Evolutionary conservation across 1,139 yeast species (phyloP).

Genomic region (Yamadazyma taylorii): DNA sequence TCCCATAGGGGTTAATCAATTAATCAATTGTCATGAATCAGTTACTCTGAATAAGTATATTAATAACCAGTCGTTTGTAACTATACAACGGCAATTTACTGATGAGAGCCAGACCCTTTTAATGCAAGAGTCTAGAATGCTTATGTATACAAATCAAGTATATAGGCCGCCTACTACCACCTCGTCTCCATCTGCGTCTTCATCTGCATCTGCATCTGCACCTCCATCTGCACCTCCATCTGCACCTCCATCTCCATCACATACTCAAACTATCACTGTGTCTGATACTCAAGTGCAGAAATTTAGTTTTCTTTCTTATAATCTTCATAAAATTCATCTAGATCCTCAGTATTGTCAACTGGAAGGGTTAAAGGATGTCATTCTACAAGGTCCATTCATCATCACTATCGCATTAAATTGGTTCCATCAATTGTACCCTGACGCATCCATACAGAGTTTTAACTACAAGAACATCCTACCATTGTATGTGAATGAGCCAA

Average conservation of each 20-base stretch:
- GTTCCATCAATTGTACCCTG: conserved; percentile 27
- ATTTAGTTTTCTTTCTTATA: conserved; percentile 74
- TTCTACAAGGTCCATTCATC: conserved; percentile 84
- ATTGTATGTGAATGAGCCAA: conserved; percentile 5
- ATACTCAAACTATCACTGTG: background rate
- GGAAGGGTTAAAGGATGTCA: conserved; percentile 61
- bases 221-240: no score
- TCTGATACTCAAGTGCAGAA: conserved; percentile 24
- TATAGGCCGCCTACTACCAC: conserved; percentile 3
- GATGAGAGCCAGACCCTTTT: conserved; percentile 8
- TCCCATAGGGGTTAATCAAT: conserved; percentile 32
- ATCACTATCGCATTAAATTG: conserved; percentile 59
- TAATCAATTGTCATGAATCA: conserved; percentile 45
- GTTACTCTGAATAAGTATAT: conserved; percentile 36
- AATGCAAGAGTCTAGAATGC: conserved; percentile 31
- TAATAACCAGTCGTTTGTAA: conserved; percentile 41
- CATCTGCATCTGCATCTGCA: no score
- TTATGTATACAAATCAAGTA: conserved; percentile 34
- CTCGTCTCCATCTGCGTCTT: no score
- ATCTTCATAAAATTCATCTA: conserved; percentile 81
- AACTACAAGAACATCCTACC: conserved; percentile 54
- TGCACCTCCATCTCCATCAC: no score
- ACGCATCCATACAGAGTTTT: conserved; percentile 25
- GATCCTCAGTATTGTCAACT: conserved; percentile 52
- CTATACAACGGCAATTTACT: conserved; percentile 39